Base-by-base conservation (phyloP, 495 filamentous ascomycete species). In the Neurospora tetrasperma region DNA sequence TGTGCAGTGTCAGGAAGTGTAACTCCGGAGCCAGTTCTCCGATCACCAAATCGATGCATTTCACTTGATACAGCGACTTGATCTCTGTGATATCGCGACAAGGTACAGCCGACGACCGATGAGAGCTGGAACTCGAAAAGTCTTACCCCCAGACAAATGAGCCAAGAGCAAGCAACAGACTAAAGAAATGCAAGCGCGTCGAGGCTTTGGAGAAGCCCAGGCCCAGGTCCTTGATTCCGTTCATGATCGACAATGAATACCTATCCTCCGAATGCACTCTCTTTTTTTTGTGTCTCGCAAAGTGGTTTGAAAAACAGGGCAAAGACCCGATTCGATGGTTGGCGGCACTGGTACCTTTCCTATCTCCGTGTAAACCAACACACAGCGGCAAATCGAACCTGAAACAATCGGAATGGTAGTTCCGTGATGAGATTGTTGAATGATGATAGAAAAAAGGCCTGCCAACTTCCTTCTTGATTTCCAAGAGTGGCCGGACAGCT, bases 61-160 rank as follows among this genome's bases (percentile, higher is more conserved):
- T 20, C 10, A 23, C 46, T 31, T 59, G 11, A 12, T 62, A 27
- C 7, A 62, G 0, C 1, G 23, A 2, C 54, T 31, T 14, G 12
- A 62, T 35, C 54, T 62, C 14, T 62, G 27, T 35, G 12, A 35
- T 2, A 62, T 27, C 6, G 35, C 27, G 38, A 69, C 69, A n/a
- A 16, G 35, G 41, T 71, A 44, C 38, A n/a, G 9, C 38, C 70
- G 42, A 69, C 23, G 11, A 12, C n/a, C n/a, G n/a, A n/a, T n/a
- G n/a, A 27, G 41, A 44, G 38, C 31, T 68, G 39, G 9, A 40
- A 23, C 8, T 69, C 23, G 23, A 4, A 9, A 69, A 20, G 72
- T 79, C 83, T 75, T 74, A 88, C 86, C 87, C 87, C 87, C 87
- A 89, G n/a, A 85, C 82, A 42, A 87, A 88, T 2, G 86, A 87